These are phyloP conservation scores for Corniculantispora saksenae DNA, from an alignment of 2,329 filamentous ascomycete species.

Conservation along the genomic window DNA sequence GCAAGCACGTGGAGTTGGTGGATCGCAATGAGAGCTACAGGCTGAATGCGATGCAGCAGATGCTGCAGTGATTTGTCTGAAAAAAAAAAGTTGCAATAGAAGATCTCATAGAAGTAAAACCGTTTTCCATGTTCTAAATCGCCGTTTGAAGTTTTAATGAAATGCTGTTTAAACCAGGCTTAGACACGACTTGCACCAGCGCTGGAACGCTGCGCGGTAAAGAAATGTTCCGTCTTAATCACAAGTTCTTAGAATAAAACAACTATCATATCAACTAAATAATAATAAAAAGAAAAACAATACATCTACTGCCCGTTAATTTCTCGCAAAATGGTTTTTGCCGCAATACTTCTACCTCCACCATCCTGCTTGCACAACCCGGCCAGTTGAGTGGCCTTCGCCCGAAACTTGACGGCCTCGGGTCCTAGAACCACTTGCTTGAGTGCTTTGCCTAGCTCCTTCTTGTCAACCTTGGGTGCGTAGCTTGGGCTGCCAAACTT, in stretches of 20 bases:
- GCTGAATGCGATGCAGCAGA: conserved; percentile 35
- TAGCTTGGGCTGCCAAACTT: conserved; percentile 34
- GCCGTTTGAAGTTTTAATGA: neutral
- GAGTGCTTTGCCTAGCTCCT: neutral
- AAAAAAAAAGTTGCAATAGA: neutral
- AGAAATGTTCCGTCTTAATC: neutral
- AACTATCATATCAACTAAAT: neutral
- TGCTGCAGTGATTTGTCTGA: conserved; percentile 1
- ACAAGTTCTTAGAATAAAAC: neutral
- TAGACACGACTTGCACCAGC: neutral
- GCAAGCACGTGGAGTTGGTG: conserved; percentile 26
- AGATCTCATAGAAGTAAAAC: neutral
- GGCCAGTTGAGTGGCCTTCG: neutral
- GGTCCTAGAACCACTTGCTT: conserved; percentile 5
- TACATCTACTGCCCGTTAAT: neutral
- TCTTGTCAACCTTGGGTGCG: neutral
- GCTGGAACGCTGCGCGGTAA: neutral
- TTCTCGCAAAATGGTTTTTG: neutral
- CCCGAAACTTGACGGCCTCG: neutral
- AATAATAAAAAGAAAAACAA: neutral
- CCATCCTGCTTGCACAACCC: neutral
- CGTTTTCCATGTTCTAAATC: neutral
- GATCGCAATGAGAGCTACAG: conserved; percentile 29
- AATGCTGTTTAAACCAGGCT: neutral
- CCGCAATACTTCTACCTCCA: neutral